Evolutionary conservation across 768 basidiomycete genomes (phyloP).

Genomic region (Suillus cothurnatus): DNA sequence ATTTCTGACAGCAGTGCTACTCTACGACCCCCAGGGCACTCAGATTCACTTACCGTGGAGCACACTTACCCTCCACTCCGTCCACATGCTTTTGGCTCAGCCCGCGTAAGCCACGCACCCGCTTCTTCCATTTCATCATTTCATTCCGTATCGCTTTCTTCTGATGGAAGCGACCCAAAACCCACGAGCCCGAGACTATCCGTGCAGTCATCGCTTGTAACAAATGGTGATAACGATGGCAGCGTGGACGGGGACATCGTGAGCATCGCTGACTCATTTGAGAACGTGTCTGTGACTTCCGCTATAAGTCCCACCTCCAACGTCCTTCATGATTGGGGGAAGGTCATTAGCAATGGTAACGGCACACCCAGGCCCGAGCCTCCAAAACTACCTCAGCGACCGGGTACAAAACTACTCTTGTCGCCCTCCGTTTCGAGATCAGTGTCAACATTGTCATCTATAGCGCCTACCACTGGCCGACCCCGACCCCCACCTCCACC

Average conservation of each 20-base stretch:
- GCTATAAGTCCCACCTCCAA: slow-evolving; percentile 54
- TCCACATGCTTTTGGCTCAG: slow-evolving; percentile 36
- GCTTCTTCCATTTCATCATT: slow-evolving; percentile 81
- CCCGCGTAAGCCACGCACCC: slow-evolving; percentile 50
- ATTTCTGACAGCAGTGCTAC: slow-evolving; percentile 19
- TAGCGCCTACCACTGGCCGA: slow-evolving; percentile 42
- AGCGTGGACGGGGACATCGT: slow-evolving; percentile 48
- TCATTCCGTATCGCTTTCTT: slow-evolving; percentile 81
- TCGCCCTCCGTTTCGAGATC: slow-evolving; percentile 34
- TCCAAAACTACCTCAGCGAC: slow-evolving; percentile 53
- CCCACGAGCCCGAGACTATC: slow-evolving; percentile 6
- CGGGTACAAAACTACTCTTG: slow-evolving; percentile 27
- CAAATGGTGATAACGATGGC: slow-evolving; percentile 41
- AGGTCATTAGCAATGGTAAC: slow-evolving; percentile 39
- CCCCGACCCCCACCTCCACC: slow-evolving; percentile 45
- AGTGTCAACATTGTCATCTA: slow-evolving; percentile 38
- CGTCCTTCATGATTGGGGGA: slow-evolving; percentile 53
- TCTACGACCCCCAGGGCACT: slow-evolving; percentile 35
- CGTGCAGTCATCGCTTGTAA: slow-evolving; percentile 41
- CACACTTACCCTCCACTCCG: slow-evolving; percentile 58
- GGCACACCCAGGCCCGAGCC: slow-evolving; percentile 34
- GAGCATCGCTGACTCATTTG: slow-evolving; percentile 74
- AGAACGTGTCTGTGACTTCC: slow-evolving; percentile 61
- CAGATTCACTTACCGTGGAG: slow-evolving; percentile 57
- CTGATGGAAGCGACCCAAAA: slow-evolving; percentile 46